phyloP scores from a whole-genome alignment of 2,329 filamentous ascomycete species.

The Aciculosporium take region DNA sequence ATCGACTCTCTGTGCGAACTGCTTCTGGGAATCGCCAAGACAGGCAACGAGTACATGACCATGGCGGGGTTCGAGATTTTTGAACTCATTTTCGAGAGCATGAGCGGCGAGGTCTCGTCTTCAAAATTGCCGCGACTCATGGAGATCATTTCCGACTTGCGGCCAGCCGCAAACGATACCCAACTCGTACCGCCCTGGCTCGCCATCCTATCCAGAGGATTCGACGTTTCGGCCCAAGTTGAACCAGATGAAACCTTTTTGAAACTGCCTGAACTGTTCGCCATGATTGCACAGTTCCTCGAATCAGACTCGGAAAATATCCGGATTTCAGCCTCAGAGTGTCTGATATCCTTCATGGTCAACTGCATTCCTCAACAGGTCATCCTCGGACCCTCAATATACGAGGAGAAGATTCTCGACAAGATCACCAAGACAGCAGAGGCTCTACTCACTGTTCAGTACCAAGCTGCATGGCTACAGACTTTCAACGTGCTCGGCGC shows the following conservation, averaged over 20 bases:
- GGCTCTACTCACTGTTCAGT: constrained; percentile 72
- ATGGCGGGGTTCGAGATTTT: constrained; percentile 97
- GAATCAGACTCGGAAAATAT: constrained; percentile 85
- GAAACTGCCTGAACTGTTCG: constrained; percentile 75
- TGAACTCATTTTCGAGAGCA: constrained; percentile 86
- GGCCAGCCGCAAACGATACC: constrained; percentile 83
- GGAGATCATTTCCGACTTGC: constrained; percentile 82
- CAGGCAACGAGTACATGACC: constrained; percentile 87
- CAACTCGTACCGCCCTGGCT: constrained; percentile 94
- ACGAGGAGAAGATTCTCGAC: constrained; percentile 79
- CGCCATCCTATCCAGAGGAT: constrained; percentile 83
- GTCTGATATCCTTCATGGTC: constrained; percentile 79
- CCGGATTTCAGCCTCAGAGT: constrained; percentile 85
- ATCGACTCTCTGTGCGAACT: constrained; percentile 86
- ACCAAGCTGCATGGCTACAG: constrained; percentile 87
- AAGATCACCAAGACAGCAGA: constrained; percentile 62
- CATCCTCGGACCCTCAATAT: constrained; percentile 77
- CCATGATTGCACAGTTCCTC: constrained; percentile 66
- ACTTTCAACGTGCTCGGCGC: constrained; percentile 79
- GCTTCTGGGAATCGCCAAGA: constrained; percentile 74
- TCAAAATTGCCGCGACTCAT: constrained; percentile 79
- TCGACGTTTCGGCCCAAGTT: constrained; percentile 82
- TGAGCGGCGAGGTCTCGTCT: constrained; percentile 76
- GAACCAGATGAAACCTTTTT: constrained; percentile 83
- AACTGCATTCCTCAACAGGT: constrained; percentile 78